Conservation (phyloP, 352 stramenopile genomes). For the Globisporangium canariense region DNA sequence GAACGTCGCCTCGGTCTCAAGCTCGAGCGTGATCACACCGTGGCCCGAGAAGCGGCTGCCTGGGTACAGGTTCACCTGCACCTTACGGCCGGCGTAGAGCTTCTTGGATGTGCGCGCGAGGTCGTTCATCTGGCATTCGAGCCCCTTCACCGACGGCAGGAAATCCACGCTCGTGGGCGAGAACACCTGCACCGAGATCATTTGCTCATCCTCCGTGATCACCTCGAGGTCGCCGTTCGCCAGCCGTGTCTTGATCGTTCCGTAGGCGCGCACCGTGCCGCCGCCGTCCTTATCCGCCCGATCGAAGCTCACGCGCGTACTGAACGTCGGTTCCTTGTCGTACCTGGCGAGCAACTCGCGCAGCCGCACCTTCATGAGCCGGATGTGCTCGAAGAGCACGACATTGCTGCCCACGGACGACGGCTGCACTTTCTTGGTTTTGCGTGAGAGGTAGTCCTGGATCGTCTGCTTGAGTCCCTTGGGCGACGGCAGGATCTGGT, state of each 20-base stretch:
- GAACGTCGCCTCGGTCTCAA: conserved; percentile 34
- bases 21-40: conserved; percentile 57
- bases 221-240: conserved; percentile 46
- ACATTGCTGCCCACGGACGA: conserved; percentile 22
- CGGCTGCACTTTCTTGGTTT: conserved; percentile 69
- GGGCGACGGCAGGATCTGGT: conserved; percentile 41
- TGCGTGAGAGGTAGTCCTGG: conserved; percentile 54
- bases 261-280: conserved; percentile 39
- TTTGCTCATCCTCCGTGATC: conserved; percentile 58
- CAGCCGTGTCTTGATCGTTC: conserved; percentile 48
- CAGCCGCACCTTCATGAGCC: conserved; percentile 31
- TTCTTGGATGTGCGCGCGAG: conserved; percentile 35
- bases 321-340: conserved; percentile 16
- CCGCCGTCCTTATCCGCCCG: conserved; percentile 8
- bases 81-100: conserved; percentile 63
- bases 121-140: conserved; percentile 51
- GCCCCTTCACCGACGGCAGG: conserved; percentile 50
- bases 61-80: conserved; percentile 71
- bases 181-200: conserved; percentile 54
- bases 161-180: conserved; percentile 43
- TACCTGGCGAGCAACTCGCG: conserved; percentile 8
- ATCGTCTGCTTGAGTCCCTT: conserved; percentile 64
- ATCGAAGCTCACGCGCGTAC: conserved; percentile 49
- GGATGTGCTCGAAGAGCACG: conserved; percentile 28
- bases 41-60: conserved; percentile 62